Conservation (phyloP, 129 eudicot species). For the Chrysanthemum seticuspe region DNA sequence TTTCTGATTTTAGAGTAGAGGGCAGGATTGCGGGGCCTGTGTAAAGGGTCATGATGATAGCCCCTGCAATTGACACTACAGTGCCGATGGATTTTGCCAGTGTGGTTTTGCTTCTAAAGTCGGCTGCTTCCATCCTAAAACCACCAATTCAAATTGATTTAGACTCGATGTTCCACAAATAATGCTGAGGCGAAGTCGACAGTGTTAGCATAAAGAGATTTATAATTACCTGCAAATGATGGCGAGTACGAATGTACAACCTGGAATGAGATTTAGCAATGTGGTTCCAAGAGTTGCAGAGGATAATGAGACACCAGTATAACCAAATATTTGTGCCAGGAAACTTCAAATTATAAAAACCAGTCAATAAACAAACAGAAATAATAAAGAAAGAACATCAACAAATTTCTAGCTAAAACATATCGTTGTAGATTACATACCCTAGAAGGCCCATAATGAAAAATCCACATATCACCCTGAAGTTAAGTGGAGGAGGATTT, state of each 20-base stretch:
- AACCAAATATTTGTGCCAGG: conserved; percentile 75
- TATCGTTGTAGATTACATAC: conserved; percentile 33
- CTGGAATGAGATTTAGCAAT: conserved; percentile 84
- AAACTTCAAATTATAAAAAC: conserved; percentile 36
- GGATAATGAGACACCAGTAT: conserved; percentile 67
- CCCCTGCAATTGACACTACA: conserved; percentile 67
- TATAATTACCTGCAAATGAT: conserved; percentile 55
- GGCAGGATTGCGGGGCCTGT: conserved; percentile 56
- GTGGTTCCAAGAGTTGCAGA: conserved; percentile 70
- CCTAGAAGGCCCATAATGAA: conserved; percentile 65
- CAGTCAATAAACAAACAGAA: neutral
- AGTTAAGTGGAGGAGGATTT: conserved; percentile 48
- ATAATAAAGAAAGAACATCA: too few relatives aligned
- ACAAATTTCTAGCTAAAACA: too few relatives aligned
- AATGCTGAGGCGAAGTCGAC: neutral
- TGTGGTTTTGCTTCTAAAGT: conserved; percentile 43
- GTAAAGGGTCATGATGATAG: conserved; percentile 70
- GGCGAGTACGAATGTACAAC: conserved; percentile 78
- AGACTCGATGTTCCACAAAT: conserved; percentile 11
- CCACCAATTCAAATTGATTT: conserved; percentile 15
- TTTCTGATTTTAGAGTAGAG: conserved; percentile 14
- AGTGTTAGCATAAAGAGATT: neutral
- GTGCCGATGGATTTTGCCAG: conserved; percentile 68
- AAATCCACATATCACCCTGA: conserved; percentile 48
- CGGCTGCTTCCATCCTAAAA: conserved; percentile 66